Conservation (phyloP, 2,329 filamentous ascomycete species). For the Monosporascus sp. region DNA sequence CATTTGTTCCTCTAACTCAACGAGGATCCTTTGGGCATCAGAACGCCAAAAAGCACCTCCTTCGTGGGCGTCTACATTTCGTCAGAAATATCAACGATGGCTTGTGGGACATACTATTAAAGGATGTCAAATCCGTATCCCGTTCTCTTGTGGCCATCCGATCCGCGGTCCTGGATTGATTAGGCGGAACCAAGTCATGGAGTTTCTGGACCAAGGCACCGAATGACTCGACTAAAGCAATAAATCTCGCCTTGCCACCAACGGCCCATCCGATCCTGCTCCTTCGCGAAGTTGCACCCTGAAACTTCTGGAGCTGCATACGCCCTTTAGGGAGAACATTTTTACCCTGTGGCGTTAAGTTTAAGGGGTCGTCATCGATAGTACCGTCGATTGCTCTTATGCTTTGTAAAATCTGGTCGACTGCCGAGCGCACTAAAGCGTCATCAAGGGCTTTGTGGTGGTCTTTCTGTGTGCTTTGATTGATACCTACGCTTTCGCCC, state of each 20-base stretch:
- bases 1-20: neutral
- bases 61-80: neutral
- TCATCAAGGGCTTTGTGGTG: neutral
- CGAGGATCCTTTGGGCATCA: neutral
- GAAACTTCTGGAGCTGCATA: neutral
- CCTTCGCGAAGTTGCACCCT: neutral
- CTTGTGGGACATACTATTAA: no score
- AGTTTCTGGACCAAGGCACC: neutral
- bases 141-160: neutral
- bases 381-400: neutral
- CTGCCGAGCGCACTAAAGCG: neutral
- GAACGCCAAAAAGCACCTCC: neutral
- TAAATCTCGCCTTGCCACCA: neutral
- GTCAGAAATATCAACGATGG: neutral
- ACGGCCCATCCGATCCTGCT: neutral
- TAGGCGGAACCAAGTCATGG: neutral
- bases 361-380: neutral
- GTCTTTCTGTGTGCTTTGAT: neutral
- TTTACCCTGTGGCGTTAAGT: neutral
- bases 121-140: neutral
- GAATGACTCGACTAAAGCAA: neutral
- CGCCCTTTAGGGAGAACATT: neutral
- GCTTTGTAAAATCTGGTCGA: neutral
- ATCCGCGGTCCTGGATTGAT: neutral
- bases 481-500: neutral